Conservation (phyloP, 2,329 filamentous ascomycete genomes). For the Aphanoascus verrucosus region DNA sequence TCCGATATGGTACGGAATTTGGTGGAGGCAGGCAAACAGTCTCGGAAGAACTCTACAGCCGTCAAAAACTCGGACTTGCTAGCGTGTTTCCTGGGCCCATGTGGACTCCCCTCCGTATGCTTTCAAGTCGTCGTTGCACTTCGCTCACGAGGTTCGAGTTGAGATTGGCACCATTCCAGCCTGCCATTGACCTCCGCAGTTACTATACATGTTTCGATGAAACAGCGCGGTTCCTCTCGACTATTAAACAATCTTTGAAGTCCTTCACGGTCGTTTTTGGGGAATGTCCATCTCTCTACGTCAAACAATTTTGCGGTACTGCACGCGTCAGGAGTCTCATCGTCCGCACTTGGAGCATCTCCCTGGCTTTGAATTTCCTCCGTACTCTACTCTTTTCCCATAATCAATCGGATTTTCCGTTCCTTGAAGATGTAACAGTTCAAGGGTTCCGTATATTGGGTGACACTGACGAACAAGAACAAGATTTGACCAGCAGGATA, state of each 20-base stretch:
- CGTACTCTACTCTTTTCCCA: not conserved
- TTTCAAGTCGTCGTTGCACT: slow-evolving; percentile 1
- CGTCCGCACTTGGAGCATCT: not conserved
- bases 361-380: slow-evolving; percentile 3
- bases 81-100: slow-evolving; percentile 10
- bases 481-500: not conserved
- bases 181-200: not conserved
- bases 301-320: not conserved
- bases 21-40: not conserved
- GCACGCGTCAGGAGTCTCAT: not conserved
- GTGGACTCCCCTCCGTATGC: slow-evolving; percentile 9
- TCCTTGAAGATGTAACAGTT: not conserved
- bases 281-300: not conserved
- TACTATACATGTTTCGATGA: slow-evolving; percentile 8
- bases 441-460: slow-evolving; percentile 2
- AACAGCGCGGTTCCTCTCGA: not conserved
- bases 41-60: slow-evolving; percentile 10
- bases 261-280: slow-evolving; percentile 8
- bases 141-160: slow-evolving; percentile 9
- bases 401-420: not conserved
- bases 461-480: not conserved
- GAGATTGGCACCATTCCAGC: not conserved
- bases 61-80: slow-evolving; percentile 1
- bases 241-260: slow-evolving; percentile 1
- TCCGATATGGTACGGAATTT: not conserved